phyloP scores from a whole-genome alignment of 164 flowering plant species.

The Magnolia officinalis region DNA sequence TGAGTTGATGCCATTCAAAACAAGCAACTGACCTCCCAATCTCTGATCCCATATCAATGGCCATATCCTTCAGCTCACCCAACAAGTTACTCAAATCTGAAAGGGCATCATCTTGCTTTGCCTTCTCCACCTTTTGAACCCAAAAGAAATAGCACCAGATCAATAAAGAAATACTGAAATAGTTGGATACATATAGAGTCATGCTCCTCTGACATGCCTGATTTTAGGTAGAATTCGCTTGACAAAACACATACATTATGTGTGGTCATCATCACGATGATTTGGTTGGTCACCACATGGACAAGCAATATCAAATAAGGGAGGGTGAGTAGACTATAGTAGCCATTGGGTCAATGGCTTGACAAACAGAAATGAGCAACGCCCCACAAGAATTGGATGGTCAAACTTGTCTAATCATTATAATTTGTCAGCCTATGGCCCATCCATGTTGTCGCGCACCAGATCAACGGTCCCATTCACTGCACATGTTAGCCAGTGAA shows the following conservation, averaged over 20 bases:
- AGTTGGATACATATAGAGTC: neutral
- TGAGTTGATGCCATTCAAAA: neutral
- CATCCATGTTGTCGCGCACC: neutral
- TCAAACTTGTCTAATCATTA: neutral
- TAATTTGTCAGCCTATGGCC: neutral
- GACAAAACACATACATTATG: neutral
- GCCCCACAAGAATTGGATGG: neutral
- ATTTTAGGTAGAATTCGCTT: neutral
- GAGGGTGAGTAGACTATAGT: too few relatives aligned
- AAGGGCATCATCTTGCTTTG: conserved; percentile 23
- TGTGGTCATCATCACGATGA: too few relatives aligned
- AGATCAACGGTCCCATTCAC: neutral
- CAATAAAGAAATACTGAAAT: neutral
- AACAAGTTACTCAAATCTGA: conserved; percentile 18
- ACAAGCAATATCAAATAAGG: too few relatives aligned
- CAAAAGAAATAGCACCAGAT: neutral
- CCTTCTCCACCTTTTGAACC: conserved; percentile 15
- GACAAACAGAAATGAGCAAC: neutral
- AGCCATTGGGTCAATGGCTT: neutral
- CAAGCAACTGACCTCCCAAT: conserved; percentile 41
- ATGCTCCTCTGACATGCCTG: neutral
- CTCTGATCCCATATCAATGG: conserved; percentile 22
- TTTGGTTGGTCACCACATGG: too few relatives aligned
- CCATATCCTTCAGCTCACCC: conserved; percentile 20
- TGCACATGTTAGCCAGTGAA: neutral